These are phyloP conservation scores for Cyberlindnera bimundalis DNA, from an alignment of 805 yeast genomes.

Conservation along the genomic window DNA sequence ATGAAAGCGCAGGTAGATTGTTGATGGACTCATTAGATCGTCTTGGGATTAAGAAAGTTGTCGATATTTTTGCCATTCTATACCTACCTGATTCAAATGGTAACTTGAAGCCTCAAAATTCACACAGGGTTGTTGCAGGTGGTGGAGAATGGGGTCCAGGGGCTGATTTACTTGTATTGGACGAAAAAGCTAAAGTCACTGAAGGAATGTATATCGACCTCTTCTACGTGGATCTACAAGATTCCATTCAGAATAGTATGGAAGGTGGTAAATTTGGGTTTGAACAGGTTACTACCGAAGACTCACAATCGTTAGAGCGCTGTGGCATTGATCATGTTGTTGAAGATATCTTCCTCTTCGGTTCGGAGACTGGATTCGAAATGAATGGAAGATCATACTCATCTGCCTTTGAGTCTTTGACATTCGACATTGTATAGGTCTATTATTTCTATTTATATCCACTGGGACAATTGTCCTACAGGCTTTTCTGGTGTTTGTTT, in stretches of 20 bases:
- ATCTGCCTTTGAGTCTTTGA: not conserved
- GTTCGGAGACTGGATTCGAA: constrained; percentile 1
- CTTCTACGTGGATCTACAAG: not conserved
- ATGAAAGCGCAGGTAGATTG: constrained; percentile 7
- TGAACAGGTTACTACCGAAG: not conserved
- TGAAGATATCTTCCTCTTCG: not conserved
- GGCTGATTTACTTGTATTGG: constrained; percentile 10
- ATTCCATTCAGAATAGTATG: not conserved
- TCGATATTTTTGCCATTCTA: constrained; percentile 10
- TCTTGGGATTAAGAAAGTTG: constrained; percentile 3
- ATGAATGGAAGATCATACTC: not conserved
- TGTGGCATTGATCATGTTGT: not conserved
- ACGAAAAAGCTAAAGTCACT: not conserved
- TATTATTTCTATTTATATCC: too few relatives aligned
- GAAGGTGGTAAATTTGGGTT: not conserved
- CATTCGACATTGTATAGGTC: not conserved
- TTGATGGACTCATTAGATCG: constrained; percentile 8
- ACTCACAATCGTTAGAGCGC: not conserved
- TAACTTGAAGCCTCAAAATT: not conserved
- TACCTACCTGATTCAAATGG: not conserved
- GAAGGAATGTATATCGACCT: not conserved
- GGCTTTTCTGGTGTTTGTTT: too few relatives aligned
- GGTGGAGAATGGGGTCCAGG: constrained; percentile 15
- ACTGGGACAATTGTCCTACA: too few relatives aligned
- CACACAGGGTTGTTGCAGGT: constrained; percentile 12